A percentile compares a stretch with the other conserved stretches of the same genome.
These are phyloP conservation scores for Lactarius psammicola DNA, from an alignment of 768 basidiomycete genomes.

Conservation along the genomic window DNA sequence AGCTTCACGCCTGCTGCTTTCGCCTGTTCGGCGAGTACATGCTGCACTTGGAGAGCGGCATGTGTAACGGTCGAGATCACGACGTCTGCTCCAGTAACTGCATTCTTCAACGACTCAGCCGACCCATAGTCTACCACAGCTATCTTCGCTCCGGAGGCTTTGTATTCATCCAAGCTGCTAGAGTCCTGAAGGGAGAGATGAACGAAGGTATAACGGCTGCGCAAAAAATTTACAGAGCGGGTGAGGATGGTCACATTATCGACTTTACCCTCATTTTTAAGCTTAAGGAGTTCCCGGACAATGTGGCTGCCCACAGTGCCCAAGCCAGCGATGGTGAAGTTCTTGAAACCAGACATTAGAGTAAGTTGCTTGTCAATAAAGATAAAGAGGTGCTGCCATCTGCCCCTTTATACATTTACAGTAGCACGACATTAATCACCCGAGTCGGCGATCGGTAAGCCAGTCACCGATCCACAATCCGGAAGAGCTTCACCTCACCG, in stretches of 20 bases:
- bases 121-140: slow-evolving; percentile 24
- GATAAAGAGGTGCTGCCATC: neutral
- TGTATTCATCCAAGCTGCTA: slow-evolving; percentile 6
- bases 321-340: slow-evolving; percentile 11
- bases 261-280: slow-evolving; percentile 5
- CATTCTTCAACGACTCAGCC: slow-evolving; percentile 13
- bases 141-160: slow-evolving; percentile 15
- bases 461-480: too few species aligned
- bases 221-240: slow-evolving; percentile 5
- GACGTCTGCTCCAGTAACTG: slow-evolving; percentile 17
- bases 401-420: slow-evolving; percentile 5
- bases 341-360: slow-evolving; percentile 3
- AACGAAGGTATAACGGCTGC: neutral
- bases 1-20: slow-evolving; percentile 35
- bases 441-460: neutral
- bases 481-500: too few species aligned
- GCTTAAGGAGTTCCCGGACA: slow-evolving; percentile 5
- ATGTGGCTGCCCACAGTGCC: slow-evolving; percentile 7
- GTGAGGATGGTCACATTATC: slow-evolving; percentile 17
- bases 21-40: slow-evolving; percentile 33
- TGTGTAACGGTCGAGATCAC: slow-evolving; percentile 16
- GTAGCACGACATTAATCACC: neutral
- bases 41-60: slow-evolving; percentile 28
- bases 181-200: slow-evolving; percentile 2
- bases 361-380: neutral